Evolutionary conservation across 1,284 basidiomycete species (phyloP), one percentile per base, ranked within the genome.

Genomic region (Apiotrichum gamsii): DNA sequence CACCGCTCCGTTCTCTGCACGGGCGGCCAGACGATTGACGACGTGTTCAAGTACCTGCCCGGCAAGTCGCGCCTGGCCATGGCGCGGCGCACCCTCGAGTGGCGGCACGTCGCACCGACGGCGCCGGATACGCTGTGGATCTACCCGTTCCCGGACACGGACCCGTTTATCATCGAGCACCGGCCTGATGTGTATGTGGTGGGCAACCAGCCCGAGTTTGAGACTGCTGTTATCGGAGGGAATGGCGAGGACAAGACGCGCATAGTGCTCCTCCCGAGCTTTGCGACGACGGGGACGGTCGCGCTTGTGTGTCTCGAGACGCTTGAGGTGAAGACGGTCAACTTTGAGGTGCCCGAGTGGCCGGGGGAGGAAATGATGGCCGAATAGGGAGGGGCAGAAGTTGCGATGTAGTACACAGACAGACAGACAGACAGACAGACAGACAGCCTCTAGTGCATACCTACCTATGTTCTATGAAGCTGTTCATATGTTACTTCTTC

Each of bases 101-200:
- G 93, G 95, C 78, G 90, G 52, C 95, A 98, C 72, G 81, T 96
- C 60, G 94, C 95, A 10, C 95, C 95, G 0, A 98, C 94, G 1
- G 91, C 94, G 13, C 95, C 95, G 13, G 95, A 99, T 71, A 99
- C 95, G 1, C 78, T 99, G 2, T 77, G 91, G 90, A 96, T 94
- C 64, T 94, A 96, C 68, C 95, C 95, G 9, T 97, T 87, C 74
- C 83, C 87, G 43, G 78, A 82, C 31, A 74, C 76, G 9, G 95
- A 99, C 68, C 95, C 95, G 0, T 98, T 99, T 72, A 78, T 96
- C 47, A 76, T 99, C 32, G 69, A 76, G 21, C 78, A 84, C 62
- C 84, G 87, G 8, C 95, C 95, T 9, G 82, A 96, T 65, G 71
- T 98, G 28, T 94, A 95, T 65, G 77, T 95, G 54, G 77, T 95